Evolutionary conservation across 805 yeast species (phyloP).

Genomic region (Yarrowia osloensis): DNA sequence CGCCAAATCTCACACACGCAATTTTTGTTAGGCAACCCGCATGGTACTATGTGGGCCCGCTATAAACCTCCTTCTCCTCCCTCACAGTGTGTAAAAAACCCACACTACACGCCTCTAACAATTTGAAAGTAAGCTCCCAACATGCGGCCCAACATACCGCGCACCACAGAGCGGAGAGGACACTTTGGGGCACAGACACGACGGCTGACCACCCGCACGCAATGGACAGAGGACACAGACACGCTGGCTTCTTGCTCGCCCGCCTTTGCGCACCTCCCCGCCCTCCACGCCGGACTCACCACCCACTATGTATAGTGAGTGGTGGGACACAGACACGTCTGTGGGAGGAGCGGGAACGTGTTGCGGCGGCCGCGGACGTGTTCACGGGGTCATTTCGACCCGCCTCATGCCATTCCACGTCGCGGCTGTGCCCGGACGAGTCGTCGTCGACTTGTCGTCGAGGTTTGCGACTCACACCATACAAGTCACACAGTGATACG

Average conservation of each 20-base stretch:
- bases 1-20: slow-evolving; percentile 26
- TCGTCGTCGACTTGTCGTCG: slow-evolving; percentile 20
- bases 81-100: slow-evolving; percentile 8
- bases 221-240: not conserved
- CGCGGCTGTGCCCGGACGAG: not conserved
- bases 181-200: not conserved
- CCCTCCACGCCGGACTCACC: not conserved
- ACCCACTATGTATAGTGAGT: not conserved
- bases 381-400: not conserved
- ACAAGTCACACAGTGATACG: not conserved
- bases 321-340: slow-evolving; percentile 2
- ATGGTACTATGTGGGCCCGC: slow-evolving; percentile 15
- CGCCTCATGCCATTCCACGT: not conserved
- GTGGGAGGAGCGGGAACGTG: not conserved
- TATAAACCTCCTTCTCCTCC: slow-evolving; percentile 30
- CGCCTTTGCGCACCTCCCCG: not conserved
- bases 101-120: slow-evolving; percentile 27
- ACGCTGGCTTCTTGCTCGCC: not conserved
- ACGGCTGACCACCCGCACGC: not conserved
- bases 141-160: slow-evolving; percentile 24
- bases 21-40: slow-evolving; percentile 30
- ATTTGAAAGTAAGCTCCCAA: slow-evolving; percentile 28
- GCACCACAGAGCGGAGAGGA: slow-evolving; percentile 25
- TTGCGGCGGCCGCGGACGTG: not conserved
- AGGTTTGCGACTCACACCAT: not conserved